Conservation (phyloP, 1,284 basidiomycete genomes). For the Pseudozyma tsukubaensis region DNA sequence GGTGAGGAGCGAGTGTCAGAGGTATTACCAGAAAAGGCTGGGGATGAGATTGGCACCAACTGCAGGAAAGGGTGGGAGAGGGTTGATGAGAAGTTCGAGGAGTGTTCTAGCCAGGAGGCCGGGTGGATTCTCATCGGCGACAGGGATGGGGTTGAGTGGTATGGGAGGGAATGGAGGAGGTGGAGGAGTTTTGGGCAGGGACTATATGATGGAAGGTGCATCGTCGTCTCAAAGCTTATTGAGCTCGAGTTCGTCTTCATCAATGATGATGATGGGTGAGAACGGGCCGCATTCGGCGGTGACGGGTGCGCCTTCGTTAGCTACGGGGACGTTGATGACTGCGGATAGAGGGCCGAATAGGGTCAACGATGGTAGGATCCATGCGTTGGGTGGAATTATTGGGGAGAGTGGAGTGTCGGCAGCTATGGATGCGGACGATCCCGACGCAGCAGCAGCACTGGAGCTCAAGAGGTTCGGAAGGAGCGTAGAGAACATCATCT, state of each 20-base stretch:
- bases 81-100: slow-evolving; percentile 38
- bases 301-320: slow-evolving; percentile 3
- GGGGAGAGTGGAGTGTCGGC: slow-evolving; percentile 48
- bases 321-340: slow-evolving; percentile 18
- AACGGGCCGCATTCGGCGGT: slow-evolving; percentile 10
- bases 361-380: slow-evolving; percentile 52
- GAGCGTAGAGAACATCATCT: slow-evolving; percentile 63
- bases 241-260: neutral
- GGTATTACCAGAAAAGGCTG: slow-evolving; percentile 64
- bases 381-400: slow-evolving; percentile 52
- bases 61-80: slow-evolving; percentile 10
- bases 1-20: slow-evolving; percentile 59
- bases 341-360: slow-evolving; percentile 48
- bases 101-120: slow-evolving; percentile 31
- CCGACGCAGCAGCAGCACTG: slow-evolving; percentile 51
- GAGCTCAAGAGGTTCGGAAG: slow-evolving; percentile 61
- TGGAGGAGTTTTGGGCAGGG: slow-evolving; percentile 3
- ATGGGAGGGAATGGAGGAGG: neutral
- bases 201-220: slow-evolving; percentile 14
- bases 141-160: neutral
- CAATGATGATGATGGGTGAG: neutral
- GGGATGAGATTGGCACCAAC: slow-evolving; percentile 36
- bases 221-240: slow-evolving; percentile 5
- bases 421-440: slow-evolving; percentile 54
- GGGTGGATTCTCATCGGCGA: slow-evolving; percentile 22